Evolutionary conservation across 495 filamentous ascomycete species (phyloP).

Genomic region (Articulospora tetracladia): DNA sequence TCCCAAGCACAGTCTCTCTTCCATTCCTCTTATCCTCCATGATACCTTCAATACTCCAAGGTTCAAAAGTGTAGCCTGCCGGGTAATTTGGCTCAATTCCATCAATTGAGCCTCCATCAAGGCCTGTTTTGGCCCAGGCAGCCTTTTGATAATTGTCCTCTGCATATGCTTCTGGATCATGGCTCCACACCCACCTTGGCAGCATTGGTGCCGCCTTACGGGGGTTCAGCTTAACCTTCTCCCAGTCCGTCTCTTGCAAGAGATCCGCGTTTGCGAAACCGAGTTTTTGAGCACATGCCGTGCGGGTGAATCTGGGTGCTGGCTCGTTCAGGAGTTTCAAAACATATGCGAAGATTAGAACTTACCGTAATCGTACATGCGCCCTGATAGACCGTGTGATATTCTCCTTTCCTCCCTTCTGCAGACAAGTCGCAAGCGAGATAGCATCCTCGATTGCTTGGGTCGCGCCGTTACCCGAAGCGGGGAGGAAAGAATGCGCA

Average conservation of each 20-base stretch:
- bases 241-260: slow-evolving; percentile 61
- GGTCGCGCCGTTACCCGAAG: slow-evolving; percentile 66
- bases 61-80: background rate
- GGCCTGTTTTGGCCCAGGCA: background rate
- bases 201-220: slow-evolving; percentile 42
- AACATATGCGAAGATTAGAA: no score
- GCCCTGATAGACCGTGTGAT: slow-evolving; percentile 41
- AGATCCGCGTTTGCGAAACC: slow-evolving; percentile 54
- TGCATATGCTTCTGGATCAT: slow-evolving; percentile 60
- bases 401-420: slow-evolving; percentile 33
- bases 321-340: no score
- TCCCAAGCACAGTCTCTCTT: background rate
- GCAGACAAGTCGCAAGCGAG: slow-evolving; percentile 59
- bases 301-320: slow-evolving; percentile 51
- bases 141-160: slow-evolving; percentile 37
- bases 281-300: slow-evolving; percentile 53
- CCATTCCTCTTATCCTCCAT: background rate
- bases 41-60: background rate
- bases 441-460: slow-evolving; percentile 73
- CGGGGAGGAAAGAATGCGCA: slow-evolving; percentile 72
- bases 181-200: slow-evolving; percentile 56
- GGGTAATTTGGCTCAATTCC: background rate
- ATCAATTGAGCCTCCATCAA: background rate
- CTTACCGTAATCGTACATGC: slow-evolving; percentile 39
- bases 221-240: slow-evolving; percentile 53